A percentile compares a stretch with the other conserved stretches of the same genome.
Conservation (phyloP, 495 filamentous ascomycete genomes). For the Aspergillus taichungensis region DNA sequence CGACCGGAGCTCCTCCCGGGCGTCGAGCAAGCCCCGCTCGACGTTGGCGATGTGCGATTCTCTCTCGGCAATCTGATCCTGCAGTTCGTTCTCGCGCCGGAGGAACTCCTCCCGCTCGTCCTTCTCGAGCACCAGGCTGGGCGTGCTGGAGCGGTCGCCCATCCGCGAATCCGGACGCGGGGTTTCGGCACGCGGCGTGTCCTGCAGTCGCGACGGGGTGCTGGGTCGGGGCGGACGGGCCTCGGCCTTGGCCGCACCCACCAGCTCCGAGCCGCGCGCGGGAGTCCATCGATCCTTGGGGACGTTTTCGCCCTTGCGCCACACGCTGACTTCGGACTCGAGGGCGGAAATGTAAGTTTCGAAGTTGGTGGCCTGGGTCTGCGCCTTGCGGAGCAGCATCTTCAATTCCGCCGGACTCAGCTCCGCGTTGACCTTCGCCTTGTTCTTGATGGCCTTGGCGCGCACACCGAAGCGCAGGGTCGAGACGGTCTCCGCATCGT, state of each 20-base stretch:
- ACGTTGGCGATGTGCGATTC: constrained; percentile 70
- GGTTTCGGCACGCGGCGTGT: constrained; percentile 45
- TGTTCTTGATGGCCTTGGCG: constrained; percentile 99
- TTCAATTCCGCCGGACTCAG: constrained; percentile 93
- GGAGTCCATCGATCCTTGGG: constrained; percentile 78
- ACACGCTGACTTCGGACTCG: constrained; percentile 74
- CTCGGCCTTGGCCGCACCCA: constrained; percentile 49
- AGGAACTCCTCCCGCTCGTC: constrained; percentile 96
- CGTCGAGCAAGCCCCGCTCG: constrained; percentile 69
- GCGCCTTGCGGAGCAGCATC: constrained; percentile 79
- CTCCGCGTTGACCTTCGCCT: constrained; percentile 98
- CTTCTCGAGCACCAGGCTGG: constrained; percentile 81
- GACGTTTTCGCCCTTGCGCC: constrained; percentile 82
- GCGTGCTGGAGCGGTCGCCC: constrained; percentile 81
- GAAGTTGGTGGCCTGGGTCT: constrained; percentile 80
- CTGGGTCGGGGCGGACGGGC: constrained; percentile 55
- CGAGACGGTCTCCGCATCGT: constrained; percentile 89
- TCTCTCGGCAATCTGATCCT: constrained; percentile 90
- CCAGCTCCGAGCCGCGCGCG: constrained; percentile 47
- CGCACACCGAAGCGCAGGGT: constrained; percentile 93
- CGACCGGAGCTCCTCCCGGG: constrained; percentile 70
- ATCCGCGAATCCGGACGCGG: constrained; percentile 71
- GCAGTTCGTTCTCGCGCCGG: constrained; percentile 88
- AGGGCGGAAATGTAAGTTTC: constrained; percentile 76
- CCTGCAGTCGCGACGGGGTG: constrained; percentile 72